Evolutionary conservation across 176 grass and related monocot genomes (phyloP).

Genomic region (Avena atlantica): DNA sequence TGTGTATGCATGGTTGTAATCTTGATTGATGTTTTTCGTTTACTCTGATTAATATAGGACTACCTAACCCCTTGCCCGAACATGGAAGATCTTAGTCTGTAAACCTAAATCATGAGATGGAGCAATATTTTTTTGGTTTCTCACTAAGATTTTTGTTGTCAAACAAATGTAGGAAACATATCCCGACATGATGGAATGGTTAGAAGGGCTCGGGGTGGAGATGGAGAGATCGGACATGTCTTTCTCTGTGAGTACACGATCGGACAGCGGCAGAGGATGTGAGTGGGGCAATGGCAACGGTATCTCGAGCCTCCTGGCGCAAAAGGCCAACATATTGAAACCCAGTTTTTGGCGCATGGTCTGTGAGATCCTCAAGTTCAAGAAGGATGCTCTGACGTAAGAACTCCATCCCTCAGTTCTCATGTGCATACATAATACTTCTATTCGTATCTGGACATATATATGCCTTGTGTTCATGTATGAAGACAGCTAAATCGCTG

Average conservation of each 20-base stretch:
- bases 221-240: conserved; percentile 16
- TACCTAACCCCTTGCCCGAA: too few relatives aligned
- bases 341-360: neutral
- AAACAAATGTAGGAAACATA: neutral
- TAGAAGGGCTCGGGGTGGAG: neutral
- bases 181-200: conserved; percentile 2
- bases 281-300: conserved; percentile 2
- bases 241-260: neutral
- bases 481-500: neutral
- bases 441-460: neutral
- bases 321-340: neutral
- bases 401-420: neutral
- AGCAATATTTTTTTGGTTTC: too few relatives aligned
- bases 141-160: too few relatives aligned
- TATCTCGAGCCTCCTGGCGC: neutral
- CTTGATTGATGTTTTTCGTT: too few relatives aligned
- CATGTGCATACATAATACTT: neutral
- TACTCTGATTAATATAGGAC: too few relatives aligned
- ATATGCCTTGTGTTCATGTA: neutral
- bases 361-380: neutral
- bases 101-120: too few relatives aligned
- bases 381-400: neutral
- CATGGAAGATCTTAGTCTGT: too few relatives aligned
- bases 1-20: neutral
- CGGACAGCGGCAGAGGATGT: neutral